Percentiles rank a stretch among this genome's conserved stretches.
Evolutionary conservation across 192 early-diverging fungal species (phyloP).

Genomic region (Kappamyces sp.): DNA sequence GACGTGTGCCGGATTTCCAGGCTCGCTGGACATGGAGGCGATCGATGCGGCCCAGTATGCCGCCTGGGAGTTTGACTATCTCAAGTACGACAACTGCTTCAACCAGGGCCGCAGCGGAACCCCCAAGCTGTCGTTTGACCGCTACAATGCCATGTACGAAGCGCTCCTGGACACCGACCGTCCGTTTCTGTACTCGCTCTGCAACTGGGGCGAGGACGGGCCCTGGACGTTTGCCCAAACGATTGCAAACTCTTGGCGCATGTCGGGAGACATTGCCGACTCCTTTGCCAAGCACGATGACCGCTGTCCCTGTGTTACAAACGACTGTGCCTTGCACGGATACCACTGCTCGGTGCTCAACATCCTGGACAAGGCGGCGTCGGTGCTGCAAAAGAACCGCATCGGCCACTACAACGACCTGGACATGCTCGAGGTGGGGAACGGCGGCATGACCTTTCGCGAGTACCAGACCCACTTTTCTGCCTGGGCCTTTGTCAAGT

Average conservation of each 20-base stretch:
- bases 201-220: constrained; percentile 44
- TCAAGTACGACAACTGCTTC: constrained; percentile 60
- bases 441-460: constrained; percentile 36
- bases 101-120: constrained; percentile 34
- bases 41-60: constrained; percentile 46
- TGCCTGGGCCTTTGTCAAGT: constrained; percentile 53
- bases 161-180: constrained; percentile 43
- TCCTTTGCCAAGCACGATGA: constrained; percentile 14
- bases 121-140: constrained; percentile 19
- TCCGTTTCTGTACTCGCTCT: constrained; percentile 39
- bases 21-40: constrained; percentile 38
- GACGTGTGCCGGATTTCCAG: constrained; percentile 49
- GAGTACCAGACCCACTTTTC: constrained; percentile 49
- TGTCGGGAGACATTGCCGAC: constrained; percentile 27
- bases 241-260: constrained; percentile 38
- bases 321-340: constrained; percentile 21
- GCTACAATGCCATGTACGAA: constrained; percentile 34
- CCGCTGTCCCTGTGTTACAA: constrained; percentile 18
- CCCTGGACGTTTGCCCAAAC: constrained; percentile 35
- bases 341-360: constrained; percentile 24
- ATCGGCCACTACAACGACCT: constrained; percentile 49
- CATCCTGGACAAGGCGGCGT: constrained; percentile 27
- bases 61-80: constrained; percentile 53
- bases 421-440: constrained; percentile 56
- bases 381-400: constrained; percentile 17